Conservation (phyloP, 208 protist genomes). For the Phytomonas sp. region DNA sequence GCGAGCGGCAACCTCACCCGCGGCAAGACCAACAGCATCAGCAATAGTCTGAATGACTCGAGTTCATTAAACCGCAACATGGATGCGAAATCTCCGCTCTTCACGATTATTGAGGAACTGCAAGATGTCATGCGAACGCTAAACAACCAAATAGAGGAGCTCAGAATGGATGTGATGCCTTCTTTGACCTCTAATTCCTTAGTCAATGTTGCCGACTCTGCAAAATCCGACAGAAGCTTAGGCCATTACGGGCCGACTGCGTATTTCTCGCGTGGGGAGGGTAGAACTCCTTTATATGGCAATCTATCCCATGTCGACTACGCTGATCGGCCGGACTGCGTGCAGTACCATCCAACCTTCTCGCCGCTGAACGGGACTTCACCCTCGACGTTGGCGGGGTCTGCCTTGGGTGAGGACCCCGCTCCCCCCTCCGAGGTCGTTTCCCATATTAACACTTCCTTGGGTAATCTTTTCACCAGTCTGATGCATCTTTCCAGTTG, state of each 20-base stretch:
- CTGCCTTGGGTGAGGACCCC: background rate
- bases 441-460: slow-evolving; percentile 52
- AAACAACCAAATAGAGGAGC: slow-evolving; percentile 3
- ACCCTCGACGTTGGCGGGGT: background rate
- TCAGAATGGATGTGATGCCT: slow-evolving; percentile 6
- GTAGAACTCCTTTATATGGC: background rate
- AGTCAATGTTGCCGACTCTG: background rate
- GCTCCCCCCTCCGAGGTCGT: slow-evolving; percentile 25
- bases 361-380: background rate
- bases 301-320: background rate
- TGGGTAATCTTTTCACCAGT: slow-evolving; percentile 53
- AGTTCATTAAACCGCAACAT: background rate
- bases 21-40: background rate
- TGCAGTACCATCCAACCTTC: background rate
- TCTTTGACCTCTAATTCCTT: background rate
- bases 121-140: background rate
- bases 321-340: background rate
- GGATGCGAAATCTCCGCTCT: background rate
- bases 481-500: slow-evolving; percentile 47
- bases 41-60: background rate
- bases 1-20: slow-evolving; percentile 7
- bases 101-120: background rate
- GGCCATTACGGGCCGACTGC: background rate
- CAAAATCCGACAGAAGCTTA: background rate
- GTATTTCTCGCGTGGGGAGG: background rate